Conservation (phyloP, 2,329 filamentous ascomycete species). For the Aspergillus tamarii region DNA sequence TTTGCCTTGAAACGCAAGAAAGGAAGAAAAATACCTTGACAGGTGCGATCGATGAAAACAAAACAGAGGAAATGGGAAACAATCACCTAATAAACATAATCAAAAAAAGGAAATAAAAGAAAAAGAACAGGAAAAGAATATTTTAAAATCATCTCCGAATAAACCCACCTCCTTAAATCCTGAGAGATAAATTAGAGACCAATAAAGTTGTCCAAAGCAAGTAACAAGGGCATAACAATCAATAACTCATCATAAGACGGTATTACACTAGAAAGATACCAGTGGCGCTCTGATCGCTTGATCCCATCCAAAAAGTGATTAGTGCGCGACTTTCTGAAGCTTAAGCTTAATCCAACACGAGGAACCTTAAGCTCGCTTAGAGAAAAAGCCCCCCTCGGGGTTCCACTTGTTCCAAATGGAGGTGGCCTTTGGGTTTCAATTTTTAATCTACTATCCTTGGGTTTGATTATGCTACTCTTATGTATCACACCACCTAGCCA, state of each 20-base stretch:
- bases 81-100: neutral
- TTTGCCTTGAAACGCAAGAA: conserved; percentile 5
- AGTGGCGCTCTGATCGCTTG: conserved; percentile 40
- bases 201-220: neutral
- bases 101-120: no score
- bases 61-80: neutral
- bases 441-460: conserved; percentile 4
- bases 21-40: neutral
- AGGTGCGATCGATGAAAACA: neutral
- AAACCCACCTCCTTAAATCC: neutral
- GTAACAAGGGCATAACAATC: neutral
- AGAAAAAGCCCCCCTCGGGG: conserved; percentile 21
- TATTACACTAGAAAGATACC: conserved; percentile 25
- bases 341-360: conserved; percentile 52
- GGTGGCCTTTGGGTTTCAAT: conserved; percentile 6
- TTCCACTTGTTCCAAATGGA: conserved; percentile 15
- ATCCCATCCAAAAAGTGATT: conserved; percentile 31
- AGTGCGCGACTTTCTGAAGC: conserved; percentile 41
- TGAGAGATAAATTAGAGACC: neutral
- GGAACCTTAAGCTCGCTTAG: conserved; percentile 45
- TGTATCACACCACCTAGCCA: neutral
- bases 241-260: conserved; percentile 13
- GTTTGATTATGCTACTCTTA: conserved; percentile 7
- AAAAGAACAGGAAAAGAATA: neutral
- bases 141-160: neutral